Base-by-base conservation (phyloP, 192 early-diverging fungal species). In the Linnemannia exigua region DNA sequence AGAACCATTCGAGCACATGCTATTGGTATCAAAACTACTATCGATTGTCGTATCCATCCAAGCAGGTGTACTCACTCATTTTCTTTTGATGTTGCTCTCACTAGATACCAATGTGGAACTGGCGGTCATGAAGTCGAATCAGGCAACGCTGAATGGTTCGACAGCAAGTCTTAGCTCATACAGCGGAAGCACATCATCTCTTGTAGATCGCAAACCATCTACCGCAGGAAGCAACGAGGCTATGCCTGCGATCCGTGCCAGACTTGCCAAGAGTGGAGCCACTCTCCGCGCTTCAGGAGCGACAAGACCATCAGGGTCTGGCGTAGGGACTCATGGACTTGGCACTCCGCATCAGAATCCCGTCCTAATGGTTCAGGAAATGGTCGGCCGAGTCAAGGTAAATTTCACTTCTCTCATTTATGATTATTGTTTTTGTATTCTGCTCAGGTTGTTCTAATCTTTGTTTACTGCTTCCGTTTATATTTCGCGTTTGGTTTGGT, bases 351-450 rank as follows among this genome's bases (percentile, higher is more conserved):
- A 88, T 31, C 86, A 89, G n/a, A 94, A 94, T 77, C 92, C 94
- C 6, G 91, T 93, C 41, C 89, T 89, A 35, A 92, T 94, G 91
- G 92, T 95, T 8, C 93, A 95, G 71, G 93, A 95, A 41, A 95
- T 96, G 87, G 94, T 96, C 76, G 90, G 93, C 36, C 88, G 95
- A 22, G 95, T 95, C 67, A 95, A 93, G 90, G 94, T 93, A 89
- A 76, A n/a, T n/a, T 66, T 5, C 41, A 25, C n/a, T 0, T n/a
- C 12, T 47, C 5, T 5, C 0, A 11, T 76, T 68, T 31, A 17
- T 68, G 44, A 12, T 76, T 54, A 44, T 72, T 48, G n/a, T 67
- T 67, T 1, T 25, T 37, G 14, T 22, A n/a, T 31, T 11, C 3
- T 67, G 8, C 1, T 19, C 16, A 16, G 11, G 5, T 15, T 25